These are phyloP conservation scores for Phaeosphaeriaceae sp. DNA, from an alignment of 2,329 filamentous ascomycete species.

Conservation along the genomic window DNA sequence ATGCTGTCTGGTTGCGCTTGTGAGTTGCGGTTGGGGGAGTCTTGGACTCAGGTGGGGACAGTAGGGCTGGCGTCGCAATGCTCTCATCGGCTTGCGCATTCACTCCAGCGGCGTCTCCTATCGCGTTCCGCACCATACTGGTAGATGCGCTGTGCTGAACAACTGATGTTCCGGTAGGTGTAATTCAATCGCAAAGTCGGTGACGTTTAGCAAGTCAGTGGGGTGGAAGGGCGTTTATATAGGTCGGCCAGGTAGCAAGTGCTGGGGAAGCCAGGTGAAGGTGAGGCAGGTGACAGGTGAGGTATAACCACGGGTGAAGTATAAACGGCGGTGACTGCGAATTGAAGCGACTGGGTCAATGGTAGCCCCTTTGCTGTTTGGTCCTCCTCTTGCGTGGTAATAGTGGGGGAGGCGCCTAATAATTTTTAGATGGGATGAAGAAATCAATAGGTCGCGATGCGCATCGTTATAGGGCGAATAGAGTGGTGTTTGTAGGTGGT, in stretches of 20 bases:
- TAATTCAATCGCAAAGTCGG: not conserved
- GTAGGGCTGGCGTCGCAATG: constrained; percentile 53
- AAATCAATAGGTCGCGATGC: constrained; percentile 12
- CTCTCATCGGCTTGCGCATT: constrained; percentile 31
- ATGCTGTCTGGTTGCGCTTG: constrained; percentile 52
- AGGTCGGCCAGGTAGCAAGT: constrained; percentile 2
- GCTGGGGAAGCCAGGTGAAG: constrained; percentile 3
- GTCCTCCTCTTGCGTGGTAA: constrained; percentile 14
- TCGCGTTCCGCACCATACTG: constrained; percentile 27
- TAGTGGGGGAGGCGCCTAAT: constrained; percentile 13
- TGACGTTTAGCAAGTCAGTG: constrained; percentile 3
- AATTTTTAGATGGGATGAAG: constrained; percentile 1
- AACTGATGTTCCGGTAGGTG: not conserved
- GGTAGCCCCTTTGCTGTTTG: constrained; percentile 17
- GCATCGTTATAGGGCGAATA: constrained; percentile 11
- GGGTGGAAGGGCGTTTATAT: not conserved
- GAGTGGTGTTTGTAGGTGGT: constrained; percentile 3
- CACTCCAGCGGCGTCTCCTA: constrained; percentile 20
- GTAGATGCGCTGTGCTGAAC: constrained; percentile 14
- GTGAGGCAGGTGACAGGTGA: constrained; percentile 3
- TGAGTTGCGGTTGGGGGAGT: constrained; percentile 64
- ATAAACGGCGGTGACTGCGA: constrained; percentile 24
- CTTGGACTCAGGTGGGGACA: constrained; percentile 65
- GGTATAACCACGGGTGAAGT: constrained; percentile 9
- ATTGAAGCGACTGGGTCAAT: constrained; percentile 17